phyloP scores from a whole-genome alignment of 2,329 filamentous ascomycete genomes.

The Aspergillus unguis region DNA sequence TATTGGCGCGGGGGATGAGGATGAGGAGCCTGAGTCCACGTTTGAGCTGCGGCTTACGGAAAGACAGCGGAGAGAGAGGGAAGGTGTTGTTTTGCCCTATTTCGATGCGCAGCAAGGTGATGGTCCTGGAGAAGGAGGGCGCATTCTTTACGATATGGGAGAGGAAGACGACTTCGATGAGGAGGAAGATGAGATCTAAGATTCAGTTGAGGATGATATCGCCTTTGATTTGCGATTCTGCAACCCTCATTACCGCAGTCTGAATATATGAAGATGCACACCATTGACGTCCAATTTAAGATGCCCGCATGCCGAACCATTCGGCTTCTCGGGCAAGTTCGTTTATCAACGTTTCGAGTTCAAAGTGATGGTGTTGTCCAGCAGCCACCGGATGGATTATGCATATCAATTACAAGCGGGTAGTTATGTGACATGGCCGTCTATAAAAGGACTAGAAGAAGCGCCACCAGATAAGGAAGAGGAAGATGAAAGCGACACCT shows the following conservation, averaged over 20 bases:
- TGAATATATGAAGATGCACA: too few species aligned
- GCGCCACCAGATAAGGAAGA: slow-evolving; percentile 86
- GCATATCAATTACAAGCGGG: slow-evolving; percentile 34
- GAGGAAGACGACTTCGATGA: slow-evolving; percentile 96
- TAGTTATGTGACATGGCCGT: slow-evolving; percentile 15
- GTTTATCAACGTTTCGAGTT: background rate
- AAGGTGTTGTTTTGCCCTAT: slow-evolving; percentile 89
- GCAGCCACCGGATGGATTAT: slow-evolving; percentile 34
- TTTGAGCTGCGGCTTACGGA: slow-evolving; percentile 87
- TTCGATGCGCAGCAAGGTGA: slow-evolving; percentile 84
- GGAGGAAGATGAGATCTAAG: slow-evolving; percentile 84
- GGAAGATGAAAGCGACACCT: slow-evolving; percentile 72
- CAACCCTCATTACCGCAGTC: too few species aligned
- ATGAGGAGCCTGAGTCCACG: slow-evolving; percentile 65
- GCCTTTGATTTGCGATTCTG: too few species aligned
- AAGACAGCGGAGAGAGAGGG: slow-evolving; percentile 79
- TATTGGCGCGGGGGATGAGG: slow-evolving; percentile 40
- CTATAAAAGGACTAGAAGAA: slow-evolving; percentile 64
- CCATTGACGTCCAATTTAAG: too few species aligned
- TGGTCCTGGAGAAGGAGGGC: slow-evolving; percentile 74
- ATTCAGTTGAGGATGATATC: background rate
- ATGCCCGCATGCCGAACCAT: background rate
- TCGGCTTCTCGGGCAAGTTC: background rate
- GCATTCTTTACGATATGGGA: slow-evolving; percentile 96
- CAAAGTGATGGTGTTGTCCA: slow-evolving; percentile 24